Conservation (phyloP, 2,329 filamentous ascomycete species). For the Didymella keratinophila region DNA sequence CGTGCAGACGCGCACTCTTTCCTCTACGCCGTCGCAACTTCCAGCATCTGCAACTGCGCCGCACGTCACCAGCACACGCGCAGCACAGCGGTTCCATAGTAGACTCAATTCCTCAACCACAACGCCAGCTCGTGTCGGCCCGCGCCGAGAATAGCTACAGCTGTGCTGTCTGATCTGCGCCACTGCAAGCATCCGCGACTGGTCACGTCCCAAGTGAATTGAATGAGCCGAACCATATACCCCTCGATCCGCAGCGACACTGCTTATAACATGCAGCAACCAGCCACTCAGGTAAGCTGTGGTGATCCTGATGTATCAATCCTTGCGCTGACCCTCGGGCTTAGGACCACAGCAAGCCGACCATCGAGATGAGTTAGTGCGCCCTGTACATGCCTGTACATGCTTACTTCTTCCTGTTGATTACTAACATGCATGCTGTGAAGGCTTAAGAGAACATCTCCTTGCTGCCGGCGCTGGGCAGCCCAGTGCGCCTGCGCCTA, state of each 20-base stretch:
- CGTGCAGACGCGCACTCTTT: conserved; percentile 14
- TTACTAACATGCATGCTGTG: conserved; percentile 43
- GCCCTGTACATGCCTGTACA: conserved; percentile 20
- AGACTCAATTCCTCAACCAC: conserved; percentile 10
- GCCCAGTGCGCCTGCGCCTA: conserved; percentile 35
- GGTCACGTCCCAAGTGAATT: conserved; percentile 14
- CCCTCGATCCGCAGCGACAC: conserved; percentile 45
- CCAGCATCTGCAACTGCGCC: conserved; percentile 5
- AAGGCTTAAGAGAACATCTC: conserved; percentile 70
- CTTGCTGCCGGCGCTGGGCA: conserved; percentile 61
- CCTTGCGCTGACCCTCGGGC: conserved; percentile 35
- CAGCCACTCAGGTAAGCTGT: conserved; percentile 63
- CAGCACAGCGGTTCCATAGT: conserved; percentile 5
- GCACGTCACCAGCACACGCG: conserved; percentile 16
- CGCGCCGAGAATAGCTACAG: conserved; percentile 12
- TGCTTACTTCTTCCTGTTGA: conserved; percentile 23
- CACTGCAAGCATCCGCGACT: conserved; percentile 15
- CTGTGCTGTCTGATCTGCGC: conserved; percentile 15
- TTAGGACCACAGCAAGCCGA: conserved; percentile 47
- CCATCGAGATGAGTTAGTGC: conserved; percentile 55
- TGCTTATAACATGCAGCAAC: conserved; percentile 49
- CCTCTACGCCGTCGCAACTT: conserved; percentile 13
- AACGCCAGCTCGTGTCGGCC: conserved; percentile 14
- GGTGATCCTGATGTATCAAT: conserved; percentile 18
- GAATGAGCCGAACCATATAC: conserved; percentile 43